phyloP scores from a whole-genome alignment of 225 moss, liverwort and hornwort genomes.

The Asterella californica region DNA sequence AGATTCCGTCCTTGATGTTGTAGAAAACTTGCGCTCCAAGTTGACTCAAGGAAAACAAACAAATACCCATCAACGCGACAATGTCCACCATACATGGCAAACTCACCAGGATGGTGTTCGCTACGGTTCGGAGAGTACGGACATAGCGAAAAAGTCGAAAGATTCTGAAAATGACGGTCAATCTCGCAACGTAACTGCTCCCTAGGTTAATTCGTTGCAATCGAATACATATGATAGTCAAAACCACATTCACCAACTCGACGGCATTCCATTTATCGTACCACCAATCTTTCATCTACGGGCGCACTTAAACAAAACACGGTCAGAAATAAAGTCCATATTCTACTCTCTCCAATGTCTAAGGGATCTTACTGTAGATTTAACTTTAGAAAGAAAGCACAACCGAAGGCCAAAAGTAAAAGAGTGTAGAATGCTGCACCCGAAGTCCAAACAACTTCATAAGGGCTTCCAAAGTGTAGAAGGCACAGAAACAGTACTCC shows the following conservation, averaged over 20 bases:
- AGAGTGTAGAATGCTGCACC: constrained; percentile 30
- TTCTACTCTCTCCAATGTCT: too few relatives aligned
- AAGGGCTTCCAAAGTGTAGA: constrained; percentile 53
- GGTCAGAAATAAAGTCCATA: neutral
- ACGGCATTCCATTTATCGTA: constrained; percentile 58
- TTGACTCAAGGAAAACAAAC: constrained; percentile 43
- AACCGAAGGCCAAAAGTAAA: too few relatives aligned
- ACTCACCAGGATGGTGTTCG: constrained; percentile 56
- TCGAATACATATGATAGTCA: constrained; percentile 54
- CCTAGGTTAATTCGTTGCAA: neutral
- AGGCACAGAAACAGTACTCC: constrained; percentile 45
- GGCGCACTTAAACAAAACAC: neutral
- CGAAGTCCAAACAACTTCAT: constrained; percentile 55
- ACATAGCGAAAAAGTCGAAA: constrained; percentile 71
- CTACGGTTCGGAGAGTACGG: constrained; percentile 51
- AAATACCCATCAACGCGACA: constrained; percentile 57
- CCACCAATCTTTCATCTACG: constrained; percentile 68
- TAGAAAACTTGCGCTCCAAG: constrained; percentile 32
- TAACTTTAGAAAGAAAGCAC: too few relatives aligned
- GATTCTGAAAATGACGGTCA: constrained; percentile 50
- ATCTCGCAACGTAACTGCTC: constrained; percentile 19
- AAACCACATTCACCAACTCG: constrained; percentile 49
- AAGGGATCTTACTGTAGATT: too few relatives aligned
- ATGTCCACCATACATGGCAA: constrained; percentile 78
- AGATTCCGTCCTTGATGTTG: constrained; percentile 29